Base-by-base conservation (phyloP, 225 moss, liverwort and hornwort genomes). In the Polytrichum commune region DNA sequence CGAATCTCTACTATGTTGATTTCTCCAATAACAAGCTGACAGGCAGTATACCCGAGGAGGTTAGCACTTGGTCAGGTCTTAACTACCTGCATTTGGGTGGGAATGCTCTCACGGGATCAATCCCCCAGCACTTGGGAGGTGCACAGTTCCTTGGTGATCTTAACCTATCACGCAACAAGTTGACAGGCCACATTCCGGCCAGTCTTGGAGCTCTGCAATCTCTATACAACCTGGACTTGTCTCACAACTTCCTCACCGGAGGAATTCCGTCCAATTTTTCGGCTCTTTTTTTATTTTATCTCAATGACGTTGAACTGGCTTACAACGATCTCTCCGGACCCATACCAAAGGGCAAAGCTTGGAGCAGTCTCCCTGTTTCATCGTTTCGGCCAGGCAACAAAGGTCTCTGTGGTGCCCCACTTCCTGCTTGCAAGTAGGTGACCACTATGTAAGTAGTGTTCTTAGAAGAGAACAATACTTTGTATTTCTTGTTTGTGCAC, bases 241-340 rank as follows among this genome's bases (percentile, higher is more conserved):
- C 54, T 24, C 22, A 54, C 24, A 78, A 78, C 61, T 19, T 5
- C 25, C 53, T 78, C 57, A 60, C 5, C 4, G 73, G 73, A 8
- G 29, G 18, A 5, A 73, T 78, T 55, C 78, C 78, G 4, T 25
- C 66, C 19, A 57, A 72, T 27, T 72, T 73, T 8, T 25, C 64
- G 7, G 28, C 64, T n/a, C n/a, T n/a, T n/a, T n/a, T n/a, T n/a
- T n/a, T 18, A 7, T 64, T 2, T 4, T 5, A 0, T 64, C 5
- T 64, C 29, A 3, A n/a, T 6, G 6, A 8, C 4, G 29, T 64
- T 19, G 19, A 30, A 28, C 25, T 64, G 25, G 28, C 64, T 6
- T 64, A 19, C 30, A 64, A 30, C 27, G 8, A 64, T 13, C 20
- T 64, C 3, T 28, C 29, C 19, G 64, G 29, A 30, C 64, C 29